Evolutionary conservation across 805 yeast species (phyloP).

Genomic region (Diddensiella santjacobensis): DNA sequence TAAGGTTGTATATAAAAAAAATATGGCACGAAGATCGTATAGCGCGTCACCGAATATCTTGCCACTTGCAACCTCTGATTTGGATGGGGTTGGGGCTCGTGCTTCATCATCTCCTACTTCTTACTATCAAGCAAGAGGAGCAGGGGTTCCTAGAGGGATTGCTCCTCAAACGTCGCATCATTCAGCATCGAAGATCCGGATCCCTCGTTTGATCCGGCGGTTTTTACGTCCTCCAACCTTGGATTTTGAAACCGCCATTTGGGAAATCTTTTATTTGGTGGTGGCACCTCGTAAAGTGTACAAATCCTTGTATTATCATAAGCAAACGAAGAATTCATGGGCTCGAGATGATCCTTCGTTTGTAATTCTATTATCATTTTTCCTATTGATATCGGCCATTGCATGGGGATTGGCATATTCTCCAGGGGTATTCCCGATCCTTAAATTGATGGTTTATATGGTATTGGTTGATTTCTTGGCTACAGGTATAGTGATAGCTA

Average conservation of each 20-base stretch:
- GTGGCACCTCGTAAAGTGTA: slow-evolving; percentile 78
- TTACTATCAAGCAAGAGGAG: slow-evolving; percentile 1
- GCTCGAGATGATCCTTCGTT: slow-evolving; percentile 92
- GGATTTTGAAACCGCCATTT: slow-evolving; percentile 87
- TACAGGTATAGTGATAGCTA: slow-evolving; percentile 64
- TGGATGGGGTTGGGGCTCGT: slow-evolving; percentile 4
- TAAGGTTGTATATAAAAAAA: too few species aligned
- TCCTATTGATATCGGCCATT: slow-evolving; percentile 68
- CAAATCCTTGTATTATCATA: slow-evolving; percentile 74
- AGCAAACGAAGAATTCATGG: slow-evolving; percentile 74
- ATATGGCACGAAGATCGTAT: slow-evolving; percentile 15
- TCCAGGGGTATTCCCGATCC: slow-evolving; percentile 55
- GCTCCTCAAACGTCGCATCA: neutral
- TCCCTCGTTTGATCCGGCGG: slow-evolving; percentile 36
- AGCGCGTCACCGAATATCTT: slow-evolving; percentile 12
- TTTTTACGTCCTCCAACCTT: slow-evolving; percentile 71
- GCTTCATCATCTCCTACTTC: neutral
- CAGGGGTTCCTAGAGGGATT: slow-evolving; percentile 10
- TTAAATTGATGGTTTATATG: slow-evolving; percentile 73
- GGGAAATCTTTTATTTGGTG: slow-evolving; percentile 80
- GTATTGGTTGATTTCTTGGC: slow-evolving; percentile 77
- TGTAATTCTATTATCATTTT: slow-evolving; percentile 62
- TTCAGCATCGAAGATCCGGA: slow-evolving; percentile 5
- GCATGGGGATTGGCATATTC: slow-evolving; percentile 89
- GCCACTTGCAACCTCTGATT: slow-evolving; percentile 13